Evolutionary conservation across 257 asterid species (phyloP).

Genomic region (Scutellaria galericulata): DNA sequence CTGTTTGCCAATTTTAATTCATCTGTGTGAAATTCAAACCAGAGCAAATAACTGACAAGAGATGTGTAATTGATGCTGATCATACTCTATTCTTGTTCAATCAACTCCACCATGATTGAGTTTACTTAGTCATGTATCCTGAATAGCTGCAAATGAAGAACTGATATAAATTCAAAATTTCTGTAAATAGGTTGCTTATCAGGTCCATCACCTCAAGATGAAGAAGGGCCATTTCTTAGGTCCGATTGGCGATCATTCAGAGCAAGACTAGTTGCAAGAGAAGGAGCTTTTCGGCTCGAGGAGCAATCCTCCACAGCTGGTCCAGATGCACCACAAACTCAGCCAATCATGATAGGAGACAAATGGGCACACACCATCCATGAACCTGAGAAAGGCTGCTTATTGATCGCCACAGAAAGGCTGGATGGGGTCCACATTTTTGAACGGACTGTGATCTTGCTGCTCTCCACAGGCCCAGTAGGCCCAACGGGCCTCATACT

Average conservation of each 20-base stretch:
- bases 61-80: background rate
- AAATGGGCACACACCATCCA: slow-evolving; percentile 86
- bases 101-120: too few species aligned
- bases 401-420: slow-evolving; percentile 77
- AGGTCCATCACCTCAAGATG: slow-evolving; percentile 60
- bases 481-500: slow-evolving; percentile 81
- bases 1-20: background rate
- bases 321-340: slow-evolving; percentile 41
- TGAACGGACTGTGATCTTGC: slow-evolving; percentile 73
- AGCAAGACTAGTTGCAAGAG: slow-evolving; percentile 69
- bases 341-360: slow-evolving; percentile 46
- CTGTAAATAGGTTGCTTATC: slow-evolving; percentile 51
- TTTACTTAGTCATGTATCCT: too few species aligned
- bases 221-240: slow-evolving; percentile 41
- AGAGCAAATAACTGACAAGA: too few species aligned
- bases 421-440: slow-evolving; percentile 91
- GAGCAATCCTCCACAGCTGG: slow-evolving; percentile 39
- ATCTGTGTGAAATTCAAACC: background rate
- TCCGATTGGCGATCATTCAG: slow-evolving; percentile 87
- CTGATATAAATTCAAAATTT: slow-evolving; percentile 9
- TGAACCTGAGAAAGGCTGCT: slow-evolving; percentile 84
- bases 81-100: background rate
- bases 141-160: background rate
- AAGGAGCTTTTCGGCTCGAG: slow-evolving; percentile 35
- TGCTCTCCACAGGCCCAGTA: slow-evolving; percentile 63